Percentiles rank a stretch among this genome's conserved stretches.
These are phyloP conservation scores for Zopfochytrium polystomum DNA, from an alignment of 371 early-diverging fungal species.

Conservation along the genomic window DNA sequence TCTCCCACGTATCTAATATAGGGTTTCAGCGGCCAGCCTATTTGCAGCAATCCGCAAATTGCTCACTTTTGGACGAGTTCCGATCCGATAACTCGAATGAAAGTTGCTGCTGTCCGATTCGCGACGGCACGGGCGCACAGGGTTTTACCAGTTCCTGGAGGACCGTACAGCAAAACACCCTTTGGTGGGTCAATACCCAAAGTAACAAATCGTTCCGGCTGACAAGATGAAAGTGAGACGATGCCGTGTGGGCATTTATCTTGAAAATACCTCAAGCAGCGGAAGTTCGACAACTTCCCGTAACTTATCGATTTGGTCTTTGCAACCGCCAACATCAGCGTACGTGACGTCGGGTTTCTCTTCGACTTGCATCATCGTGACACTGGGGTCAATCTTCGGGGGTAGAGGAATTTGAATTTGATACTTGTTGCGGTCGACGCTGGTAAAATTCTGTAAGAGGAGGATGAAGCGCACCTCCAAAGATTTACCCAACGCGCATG, in stretches of 20 bases:
- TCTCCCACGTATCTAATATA: slow-evolving; percentile 87
- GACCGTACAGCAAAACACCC: slow-evolving; percentile 99
- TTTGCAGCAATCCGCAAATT: slow-evolving; percentile 6
- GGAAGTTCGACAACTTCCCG: slow-evolving; percentile 99
- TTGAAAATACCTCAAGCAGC: slow-evolving; percentile 67
- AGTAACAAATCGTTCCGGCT: slow-evolving; percentile 90
- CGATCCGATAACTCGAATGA: slow-evolving; percentile 99
- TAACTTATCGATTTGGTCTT: slow-evolving; percentile 99
- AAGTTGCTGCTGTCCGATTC: slow-evolving; percentile 98
- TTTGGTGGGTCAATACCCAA: slow-evolving; percentile 96
- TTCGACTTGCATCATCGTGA: slow-evolving; percentile 99
- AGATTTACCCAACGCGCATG: slow-evolving; percentile 94
- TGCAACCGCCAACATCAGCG: slow-evolving; percentile 98
- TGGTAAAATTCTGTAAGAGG: slow-evolving; percentile 26
- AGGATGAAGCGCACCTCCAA: background rate
- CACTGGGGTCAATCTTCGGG: slow-evolving; percentile 99
- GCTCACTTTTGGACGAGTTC: slow-evolving; percentile 97
- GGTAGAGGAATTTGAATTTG: slow-evolving; percentile 99
- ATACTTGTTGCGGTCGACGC: slow-evolving; percentile 98
- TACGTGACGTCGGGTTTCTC: slow-evolving; percentile 99
- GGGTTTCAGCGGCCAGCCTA: slow-evolving; percentile 1
- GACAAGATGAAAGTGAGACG: slow-evolving; percentile 5
- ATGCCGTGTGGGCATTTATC: background rate
- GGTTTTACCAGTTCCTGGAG: slow-evolving; percentile 99
- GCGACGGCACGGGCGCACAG: slow-evolving; percentile 99